Evolutionary conservation across 139 green algal species (phyloP).

Genomic region (Raphidocelis subcapitata): DNA sequence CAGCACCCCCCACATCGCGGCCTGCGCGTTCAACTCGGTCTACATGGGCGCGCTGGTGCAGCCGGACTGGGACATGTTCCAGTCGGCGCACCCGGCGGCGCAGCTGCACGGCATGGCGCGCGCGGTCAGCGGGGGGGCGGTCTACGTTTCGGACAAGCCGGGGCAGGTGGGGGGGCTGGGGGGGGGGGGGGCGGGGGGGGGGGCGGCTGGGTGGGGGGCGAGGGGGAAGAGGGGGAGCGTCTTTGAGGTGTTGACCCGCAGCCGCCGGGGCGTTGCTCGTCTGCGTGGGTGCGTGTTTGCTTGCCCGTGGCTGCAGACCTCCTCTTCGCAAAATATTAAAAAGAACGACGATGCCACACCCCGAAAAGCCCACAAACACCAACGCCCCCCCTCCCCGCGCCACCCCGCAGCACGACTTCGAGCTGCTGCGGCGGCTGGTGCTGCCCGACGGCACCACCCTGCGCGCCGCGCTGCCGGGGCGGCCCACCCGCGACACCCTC

Average conservation of each 20-base stretch:
- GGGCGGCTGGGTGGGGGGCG: no score
- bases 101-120: conserved; percentile 53
- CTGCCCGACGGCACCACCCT: conserved; percentile 75
- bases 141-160: conserved; percentile 87
- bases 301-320: no score
- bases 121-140: conserved; percentile 68
- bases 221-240: no score
- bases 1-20: conserved; percentile 85
- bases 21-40: conserved; percentile 83
- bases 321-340: no score
- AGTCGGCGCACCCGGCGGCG: conserved; percentile 51
- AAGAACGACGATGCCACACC: no score
- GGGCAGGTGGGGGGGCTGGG: no score
- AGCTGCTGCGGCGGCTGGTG: conserved; percentile 74
- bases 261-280: no score
- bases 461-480: conserved; percentile 67
- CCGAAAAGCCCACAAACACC: no score
- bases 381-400: no score
- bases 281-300: no score
- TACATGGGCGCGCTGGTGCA: conserved; percentile 74
- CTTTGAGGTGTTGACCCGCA: no score
- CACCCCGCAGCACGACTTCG: conserved; percentile 84
- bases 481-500: conserved; percentile 89
- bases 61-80: conserved; percentile 86
- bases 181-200: no score